Evolutionary conservation across 305 asterid genomes (phyloP).

Genomic region (Fraxinus baroniana): DNA sequence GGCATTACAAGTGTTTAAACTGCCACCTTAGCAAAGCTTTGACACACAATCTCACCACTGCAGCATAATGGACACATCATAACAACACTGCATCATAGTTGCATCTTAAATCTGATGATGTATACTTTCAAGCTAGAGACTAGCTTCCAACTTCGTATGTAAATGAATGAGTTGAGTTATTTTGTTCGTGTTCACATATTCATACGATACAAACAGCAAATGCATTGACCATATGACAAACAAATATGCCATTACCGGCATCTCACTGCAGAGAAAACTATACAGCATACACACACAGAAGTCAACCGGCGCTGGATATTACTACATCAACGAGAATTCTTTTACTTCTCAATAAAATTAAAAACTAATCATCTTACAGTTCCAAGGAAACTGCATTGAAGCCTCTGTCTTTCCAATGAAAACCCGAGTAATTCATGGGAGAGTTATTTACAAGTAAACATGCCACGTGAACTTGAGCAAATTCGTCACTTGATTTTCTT

Average conservation of each 20-base stretch:
- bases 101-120: too few species aligned
- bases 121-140: too few species aligned
- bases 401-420: conserved; percentile 17
- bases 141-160: too few species aligned
- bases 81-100: too few species aligned
- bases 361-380: conserved; percentile 17
- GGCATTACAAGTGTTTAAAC: too few species aligned
- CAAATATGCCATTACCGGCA: neutral
- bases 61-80: too few species aligned
- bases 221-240: neutral
- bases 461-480: neutral
- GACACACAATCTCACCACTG: too few species aligned
- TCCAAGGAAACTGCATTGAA: conserved; percentile 12
- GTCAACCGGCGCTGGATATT: neutral
- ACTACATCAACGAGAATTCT: conserved; percentile 10
- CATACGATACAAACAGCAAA: neutral
- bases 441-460: conserved; percentile 22
- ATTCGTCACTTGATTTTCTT: neutral
- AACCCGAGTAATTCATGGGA: conserved; percentile 24
- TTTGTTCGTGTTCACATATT: too few species aligned
- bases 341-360: neutral
- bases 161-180: too few species aligned
- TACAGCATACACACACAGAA: neutral
- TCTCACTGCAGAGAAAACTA: neutral
- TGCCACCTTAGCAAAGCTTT: too few species aligned